Evolutionary conservation across 495 filamentous ascomycete species (phyloP).

Genomic region (Saxophila tyrrhenica): DNA sequence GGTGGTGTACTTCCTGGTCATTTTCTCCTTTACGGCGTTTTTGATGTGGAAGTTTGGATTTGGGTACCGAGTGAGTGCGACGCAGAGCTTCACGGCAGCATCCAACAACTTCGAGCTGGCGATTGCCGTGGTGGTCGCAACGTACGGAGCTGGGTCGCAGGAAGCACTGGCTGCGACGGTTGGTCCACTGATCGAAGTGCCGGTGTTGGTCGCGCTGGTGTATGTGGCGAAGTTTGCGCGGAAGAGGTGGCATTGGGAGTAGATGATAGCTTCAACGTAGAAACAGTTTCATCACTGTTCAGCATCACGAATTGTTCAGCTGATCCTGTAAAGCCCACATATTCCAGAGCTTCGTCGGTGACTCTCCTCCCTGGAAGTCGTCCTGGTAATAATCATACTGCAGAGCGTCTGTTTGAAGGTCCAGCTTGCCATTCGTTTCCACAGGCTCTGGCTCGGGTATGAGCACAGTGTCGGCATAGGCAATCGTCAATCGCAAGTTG

Average conservation of each 20-base stretch:
- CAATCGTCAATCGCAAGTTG: slow-evolving; percentile 1
- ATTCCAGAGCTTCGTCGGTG: slow-evolving; percentile 17
- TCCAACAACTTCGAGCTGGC: slow-evolving; percentile 95
- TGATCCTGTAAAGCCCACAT: slow-evolving; percentile 10
- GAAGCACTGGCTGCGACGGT: slow-evolving; percentile 86
- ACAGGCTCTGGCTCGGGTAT: slow-evolving; percentile 9
- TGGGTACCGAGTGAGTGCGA: slow-evolving; percentile 57
- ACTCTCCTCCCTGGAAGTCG: slow-evolving; percentile 1
- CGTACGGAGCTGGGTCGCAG: slow-evolving; percentile 67
- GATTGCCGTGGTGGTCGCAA: slow-evolving; percentile 81
- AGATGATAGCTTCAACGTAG: neutral
- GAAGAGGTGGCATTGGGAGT: neutral
- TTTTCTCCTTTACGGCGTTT: slow-evolving; percentile 24
- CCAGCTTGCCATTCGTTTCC: neutral
- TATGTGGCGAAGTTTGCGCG: slow-evolving; percentile 39
- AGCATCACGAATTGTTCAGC: neutral
- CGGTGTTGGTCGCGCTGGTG: slow-evolving; percentile 64
- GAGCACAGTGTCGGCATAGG: slow-evolving; percentile 5
- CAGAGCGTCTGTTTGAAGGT: neutral
- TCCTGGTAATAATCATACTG: neutral
- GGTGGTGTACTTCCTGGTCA: slow-evolving; percentile 30
- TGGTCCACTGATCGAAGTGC: slow-evolving; percentile 47
- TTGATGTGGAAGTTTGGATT: slow-evolving; percentile 45
- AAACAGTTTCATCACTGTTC: neutral
- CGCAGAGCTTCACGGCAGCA: slow-evolving; percentile 87